These are phyloP conservation scores for Pleurotus giganteus DNA, from an alignment of 768 basidiomycete genomes.

Conservation along the genomic window DNA sequence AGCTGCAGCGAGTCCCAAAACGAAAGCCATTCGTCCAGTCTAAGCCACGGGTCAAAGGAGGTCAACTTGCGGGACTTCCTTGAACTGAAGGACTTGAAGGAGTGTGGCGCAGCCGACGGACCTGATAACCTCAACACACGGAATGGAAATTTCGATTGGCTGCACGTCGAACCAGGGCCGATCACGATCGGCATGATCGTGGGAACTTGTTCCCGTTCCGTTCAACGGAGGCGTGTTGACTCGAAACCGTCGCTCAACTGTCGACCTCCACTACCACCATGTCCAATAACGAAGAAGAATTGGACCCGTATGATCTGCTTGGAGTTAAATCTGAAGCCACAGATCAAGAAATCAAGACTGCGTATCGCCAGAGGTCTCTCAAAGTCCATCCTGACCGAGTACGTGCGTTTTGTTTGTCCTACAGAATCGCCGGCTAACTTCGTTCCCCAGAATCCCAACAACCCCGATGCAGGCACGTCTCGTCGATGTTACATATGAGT, in stretches of 20 bases:
- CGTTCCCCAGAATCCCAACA: constrained; percentile 64
- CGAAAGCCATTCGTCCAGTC: not conserved
- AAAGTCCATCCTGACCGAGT: constrained; percentile 90
- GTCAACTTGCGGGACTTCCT: too few relatives aligned
- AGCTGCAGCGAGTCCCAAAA: not conserved
- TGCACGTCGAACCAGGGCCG: not conserved
- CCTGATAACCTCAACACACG: too few relatives aligned
- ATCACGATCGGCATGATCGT: too few relatives aligned
- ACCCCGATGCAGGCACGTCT: constrained; percentile 69
- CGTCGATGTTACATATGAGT: not conserved
- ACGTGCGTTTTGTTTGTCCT: constrained; percentile 22
- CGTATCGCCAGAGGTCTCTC: constrained; percentile 75
- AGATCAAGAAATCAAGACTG: constrained; percentile 76
- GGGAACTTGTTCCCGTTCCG: too few relatives aligned
- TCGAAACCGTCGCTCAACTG: too few relatives aligned
- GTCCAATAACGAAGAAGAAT: constrained; percentile 50
- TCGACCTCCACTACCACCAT: constrained; percentile 11
- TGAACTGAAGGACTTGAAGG: too few relatives aligned
- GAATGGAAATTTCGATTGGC: not conserved
- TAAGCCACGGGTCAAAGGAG: not conserved
- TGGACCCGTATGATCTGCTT: constrained; percentile 74
- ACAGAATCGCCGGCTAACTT: constrained; percentile 15
- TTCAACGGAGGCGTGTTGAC: too few relatives aligned
- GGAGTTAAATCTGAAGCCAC: constrained; percentile 60
- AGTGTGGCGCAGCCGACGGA: too few relatives aligned